Evolutionary conservation across 768 basidiomycete genomes (phyloP).

Genomic region (Boletus sensibilis): DNA sequence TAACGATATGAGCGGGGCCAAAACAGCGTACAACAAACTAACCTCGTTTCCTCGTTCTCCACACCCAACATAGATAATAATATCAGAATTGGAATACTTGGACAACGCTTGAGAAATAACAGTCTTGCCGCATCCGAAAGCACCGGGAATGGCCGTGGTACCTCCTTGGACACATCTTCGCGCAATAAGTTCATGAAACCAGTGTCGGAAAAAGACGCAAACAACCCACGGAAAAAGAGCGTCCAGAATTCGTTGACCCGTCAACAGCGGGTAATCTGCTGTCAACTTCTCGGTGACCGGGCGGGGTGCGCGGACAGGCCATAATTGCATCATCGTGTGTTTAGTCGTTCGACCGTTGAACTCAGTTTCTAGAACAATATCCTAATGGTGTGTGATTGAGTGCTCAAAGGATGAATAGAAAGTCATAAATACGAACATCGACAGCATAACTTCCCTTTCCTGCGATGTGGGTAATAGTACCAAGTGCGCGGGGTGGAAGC

Average conservation of each 20-base stretch:
- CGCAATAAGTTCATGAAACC: not conserved
- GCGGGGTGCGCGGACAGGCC: conserved; percentile 98
- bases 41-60: conserved; percentile 98
- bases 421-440: conserved; percentile 52
- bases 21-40: conserved; percentile 38
- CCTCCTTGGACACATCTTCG: conserved; percentile 91
- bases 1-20: conserved; percentile 15
- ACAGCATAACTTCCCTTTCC: conserved; percentile 94
- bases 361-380: conserved; percentile 94
- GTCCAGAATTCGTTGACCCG: conserved; percentile 96
- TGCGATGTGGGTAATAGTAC: conserved; percentile 90
- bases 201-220: not conserved
- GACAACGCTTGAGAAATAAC: conserved; percentile 98
- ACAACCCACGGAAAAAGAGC: conserved; percentile 86
- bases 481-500: conserved; percentile 90
- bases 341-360: conserved; percentile 93
- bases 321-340: conserved; percentile 96
- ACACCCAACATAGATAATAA: conserved; percentile 98
- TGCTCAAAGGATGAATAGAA: not conserved
- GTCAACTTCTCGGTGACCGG: conserved; percentile 95
- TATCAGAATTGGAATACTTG: conserved; percentile 98
- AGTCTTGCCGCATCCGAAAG: conserved; percentile 98
- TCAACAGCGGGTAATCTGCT: conserved; percentile 87
- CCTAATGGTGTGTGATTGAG: conserved; percentile 44
- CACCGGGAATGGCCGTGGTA: conserved; percentile 96